These are phyloP conservation scores for Coprinopsis marcescibilis DNA, from an alignment of 768 basidiomycete genomes.

Conservation along the genomic window DNA sequence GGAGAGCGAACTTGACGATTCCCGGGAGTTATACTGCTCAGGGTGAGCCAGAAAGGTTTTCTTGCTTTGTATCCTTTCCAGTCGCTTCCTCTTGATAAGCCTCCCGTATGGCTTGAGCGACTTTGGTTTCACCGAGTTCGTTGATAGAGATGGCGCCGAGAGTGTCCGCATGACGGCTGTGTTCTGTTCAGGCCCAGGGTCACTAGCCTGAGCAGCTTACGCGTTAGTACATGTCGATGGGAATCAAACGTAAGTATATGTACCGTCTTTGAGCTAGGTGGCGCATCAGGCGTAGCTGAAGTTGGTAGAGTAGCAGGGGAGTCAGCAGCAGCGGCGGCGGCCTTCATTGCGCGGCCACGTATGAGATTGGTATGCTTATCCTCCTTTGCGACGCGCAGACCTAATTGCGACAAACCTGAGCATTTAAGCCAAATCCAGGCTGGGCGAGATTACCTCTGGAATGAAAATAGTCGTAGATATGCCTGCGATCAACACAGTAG, in stretches of 20 bases:
- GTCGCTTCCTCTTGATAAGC: background rate
- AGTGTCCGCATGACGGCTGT: too few relatives aligned
- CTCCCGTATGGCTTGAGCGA: background rate
- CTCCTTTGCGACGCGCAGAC: conserved; percentile 59
- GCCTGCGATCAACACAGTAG: conserved; percentile 64
- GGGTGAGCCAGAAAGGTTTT: conserved; percentile 4
- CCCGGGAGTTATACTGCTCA: background rate
- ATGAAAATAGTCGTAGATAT: conserved; percentile 79
- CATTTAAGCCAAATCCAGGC: background rate
- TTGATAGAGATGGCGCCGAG: background rate
- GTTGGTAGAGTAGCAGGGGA: background rate
- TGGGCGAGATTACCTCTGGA: conserved; percentile 34
- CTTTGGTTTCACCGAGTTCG: background rate
- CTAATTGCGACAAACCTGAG: conserved; percentile 17
- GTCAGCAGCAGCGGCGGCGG: conserved; percentile 11
- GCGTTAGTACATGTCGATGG: too few relatives aligned
- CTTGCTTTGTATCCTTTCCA: conserved; percentile 8
- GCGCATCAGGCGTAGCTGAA: background rate
- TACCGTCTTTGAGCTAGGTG: background rate
- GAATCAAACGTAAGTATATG: too few relatives aligned
- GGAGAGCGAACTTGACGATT: conserved; percentile 1
- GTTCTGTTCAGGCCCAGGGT: too few relatives aligned
- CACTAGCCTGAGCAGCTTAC: too few relatives aligned
- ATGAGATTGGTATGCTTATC: conserved; percentile 53
- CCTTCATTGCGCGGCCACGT: conserved; percentile 35